Evolutionary conservation across 2,329 filamentous ascomycete genomes (phyloP).

Genomic region (Bipolaris gigantea): DNA sequence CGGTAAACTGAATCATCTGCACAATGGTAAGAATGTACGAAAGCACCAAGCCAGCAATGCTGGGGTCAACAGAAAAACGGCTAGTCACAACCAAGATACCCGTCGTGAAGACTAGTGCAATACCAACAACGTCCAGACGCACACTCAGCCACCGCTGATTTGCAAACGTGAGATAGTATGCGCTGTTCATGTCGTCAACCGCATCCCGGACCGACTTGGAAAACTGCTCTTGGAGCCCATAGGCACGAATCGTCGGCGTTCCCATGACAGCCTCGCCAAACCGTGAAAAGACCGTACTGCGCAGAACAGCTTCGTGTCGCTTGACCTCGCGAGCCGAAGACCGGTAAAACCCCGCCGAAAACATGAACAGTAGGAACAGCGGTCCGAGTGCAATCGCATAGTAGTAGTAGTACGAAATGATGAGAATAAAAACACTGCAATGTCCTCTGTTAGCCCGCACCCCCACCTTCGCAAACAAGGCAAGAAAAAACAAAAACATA

Average conservation of each 20-base stretch:
- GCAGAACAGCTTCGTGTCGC: conserved; percentile 85
- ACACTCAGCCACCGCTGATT: conserved; percentile 93
- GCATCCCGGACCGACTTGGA: conserved; percentile 67
- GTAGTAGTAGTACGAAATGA: conserved; percentile 94
- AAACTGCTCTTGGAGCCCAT: conserved; percentile 79
- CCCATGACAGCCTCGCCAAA: conserved; percentile 88
- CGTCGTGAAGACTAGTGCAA: conserved; percentile 80
- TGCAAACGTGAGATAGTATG: conserved; percentile 92
- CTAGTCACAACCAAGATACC: conserved; percentile 91
- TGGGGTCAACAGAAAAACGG: conserved; percentile 80
- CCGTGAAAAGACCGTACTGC: conserved; percentile 85
- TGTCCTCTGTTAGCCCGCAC: conserved; percentile 13
- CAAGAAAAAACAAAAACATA: too few relatives aligned
- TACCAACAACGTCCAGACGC: conserved; percentile 82
- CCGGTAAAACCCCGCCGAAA: conserved; percentile 85
- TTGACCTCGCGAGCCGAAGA: conserved; percentile 92
- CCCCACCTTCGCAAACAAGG: too few relatives aligned
- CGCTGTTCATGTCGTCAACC: conserved; percentile 89
- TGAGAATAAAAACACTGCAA: conserved; percentile 74
- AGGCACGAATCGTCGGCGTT: conserved; percentile 83
- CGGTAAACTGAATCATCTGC: conserved; percentile 94
- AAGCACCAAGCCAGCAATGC: conserved; percentile 82
- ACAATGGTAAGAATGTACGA: conserved; percentile 93
- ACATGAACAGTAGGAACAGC: conserved; percentile 74
- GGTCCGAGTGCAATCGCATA: conserved; percentile 72